Base-by-base conservation (phyloP, 768 basidiomycete genomes). In the Multifurca ochricompacta region DNA sequence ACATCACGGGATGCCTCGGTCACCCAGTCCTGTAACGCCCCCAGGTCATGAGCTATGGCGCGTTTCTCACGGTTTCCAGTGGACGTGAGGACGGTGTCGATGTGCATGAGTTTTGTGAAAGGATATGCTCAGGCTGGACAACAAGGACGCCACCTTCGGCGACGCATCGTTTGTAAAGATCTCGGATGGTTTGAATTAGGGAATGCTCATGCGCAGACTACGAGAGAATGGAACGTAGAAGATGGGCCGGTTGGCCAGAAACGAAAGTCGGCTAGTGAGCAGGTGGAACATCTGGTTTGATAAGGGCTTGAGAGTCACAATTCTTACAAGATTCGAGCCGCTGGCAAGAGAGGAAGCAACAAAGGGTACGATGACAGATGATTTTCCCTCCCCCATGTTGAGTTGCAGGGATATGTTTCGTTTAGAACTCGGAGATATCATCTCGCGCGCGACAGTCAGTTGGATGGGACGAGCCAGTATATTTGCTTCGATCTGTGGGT, bases 361-460 rank as follows among this genome's bases (percentile, higher is more conserved):
- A 18, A 78, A 62, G 0, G 79, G 79, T 3, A 79, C 70, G 18
- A 81, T 81, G 3, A 77, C 75, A 6, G 71, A 68, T 5, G 75
- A 72, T 54, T 80, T 79, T 4, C 79, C 80, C 53, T 80, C 79
- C 1, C 79, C 79, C 79, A 80, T 81, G 42, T 80, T 78, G 18
- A 80, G 71, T 36, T 80, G 79, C 25, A 75, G 64, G 3, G 69
- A 63, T 0, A 72, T 71, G 43, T 75, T 81, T 3, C 59, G 16
- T 1, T 53, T 49, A 0, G 63, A 68, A 1, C 50, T 54, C 0
- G 80, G 78, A 0, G 60, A 52, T 18, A 77, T 74, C 79, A 80
- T 80, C 43, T 77, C 71, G 2, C 59, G 46, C 2, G 77, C 74
- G 6, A 80, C 65, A 0, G 65, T 43, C 0, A 64, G 64, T 51